Base-by-base conservation (phyloP, 768 basidiomycete species). In the Lyophyllum semitale region DNA sequence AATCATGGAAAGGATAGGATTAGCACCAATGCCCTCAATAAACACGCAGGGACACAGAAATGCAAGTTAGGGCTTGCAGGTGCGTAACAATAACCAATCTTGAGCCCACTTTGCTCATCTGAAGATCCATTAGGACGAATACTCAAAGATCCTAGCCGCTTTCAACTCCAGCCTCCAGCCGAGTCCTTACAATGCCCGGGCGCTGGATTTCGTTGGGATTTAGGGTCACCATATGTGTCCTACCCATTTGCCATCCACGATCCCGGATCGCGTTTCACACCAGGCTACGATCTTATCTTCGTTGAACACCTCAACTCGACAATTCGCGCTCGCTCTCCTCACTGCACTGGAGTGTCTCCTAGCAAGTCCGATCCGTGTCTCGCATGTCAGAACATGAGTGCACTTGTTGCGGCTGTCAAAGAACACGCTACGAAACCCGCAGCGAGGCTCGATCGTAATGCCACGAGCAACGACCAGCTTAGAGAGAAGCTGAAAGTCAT, bases 21-120 rank as follows among this genome's bases (percentile, higher is more conserved):
- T 15, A 41, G 40, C 8, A 52, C 22, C 4, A 32, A 12, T 20
- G 18, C 17, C 15, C 51, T 52, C 1, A 22, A 13, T 30, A 22
- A 52, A 30, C 51, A 52, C 43, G 12, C 25, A 43, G 18, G 27
- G 17, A 52, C n/a, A 32, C 51, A 52, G 32, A 52, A 52, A 23
- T 52, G 51, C 17, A 52, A 25, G 43, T 26, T 52, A 9, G 37
- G 23, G 13, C 27, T 52, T 9, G 33, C 33, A 3, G 13, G 33
- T 35, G 3, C 13, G 33, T 35, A 35, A 3, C 4, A 35, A 35
- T 35, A 35, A 35, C 15, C 33, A n/a, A 35, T 35, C 15, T 35
- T 15, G 33, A 8, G 8, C 8, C n/a, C n/a, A n/a, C n/a, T n/a
- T 35, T 35, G 33, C 33, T 35, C 33, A 35, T 13, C n/a, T n/a